Conservation (phyloP, 2,329 filamentous ascomycete species). For the Penicillium glabrum region DNA sequence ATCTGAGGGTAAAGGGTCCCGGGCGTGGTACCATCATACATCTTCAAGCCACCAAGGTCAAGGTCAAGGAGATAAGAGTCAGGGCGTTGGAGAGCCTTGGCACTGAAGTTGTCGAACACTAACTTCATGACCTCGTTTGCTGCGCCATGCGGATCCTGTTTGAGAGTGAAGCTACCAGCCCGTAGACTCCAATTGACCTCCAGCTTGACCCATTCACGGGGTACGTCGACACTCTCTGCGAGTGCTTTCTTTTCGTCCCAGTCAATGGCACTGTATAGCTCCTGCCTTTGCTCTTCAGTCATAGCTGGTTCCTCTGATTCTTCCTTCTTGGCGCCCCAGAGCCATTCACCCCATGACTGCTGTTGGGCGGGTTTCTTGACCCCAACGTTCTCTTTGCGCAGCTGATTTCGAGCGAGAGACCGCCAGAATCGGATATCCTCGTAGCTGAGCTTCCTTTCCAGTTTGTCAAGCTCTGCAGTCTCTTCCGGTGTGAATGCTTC, state of each 20-base stretch:
- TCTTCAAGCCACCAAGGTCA: slow-evolving; percentile 85
- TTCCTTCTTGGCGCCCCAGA: slow-evolving; percentile 79
- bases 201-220: slow-evolving; percentile 87
- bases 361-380: slow-evolving; percentile 71
- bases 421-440: slow-evolving; percentile 98
- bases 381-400: slow-evolving; percentile 91
- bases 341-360: slow-evolving; percentile 88
- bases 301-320: slow-evolving; percentile 79
- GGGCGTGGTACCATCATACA: slow-evolving; percentile 93
- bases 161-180: slow-evolving; percentile 93
- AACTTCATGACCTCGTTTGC: slow-evolving; percentile 80
- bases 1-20: slow-evolving; percentile 93
- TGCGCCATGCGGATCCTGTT: slow-evolving; percentile 76
- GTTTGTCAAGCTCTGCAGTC: slow-evolving; percentile 65
- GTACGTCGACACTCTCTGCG: slow-evolving; percentile 82
- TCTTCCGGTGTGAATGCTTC: slow-evolving; percentile 68
- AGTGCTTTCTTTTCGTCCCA: slow-evolving; percentile 96
- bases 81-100: slow-evolving; percentile 82
- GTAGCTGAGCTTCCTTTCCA: slow-evolving; percentile 88
- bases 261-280: slow-evolving; percentile 95
- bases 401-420: slow-evolving; percentile 86
- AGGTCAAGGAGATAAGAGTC: slow-evolving; percentile 88
- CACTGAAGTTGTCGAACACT: slow-evolving; percentile 92
- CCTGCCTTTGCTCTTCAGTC: slow-evolving; percentile 92
- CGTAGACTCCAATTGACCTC: slow-evolving; percentile 91